phyloP scores from a whole-genome alignment of 306 rosid species.

The Pterocarpus santalinus region DNA sequence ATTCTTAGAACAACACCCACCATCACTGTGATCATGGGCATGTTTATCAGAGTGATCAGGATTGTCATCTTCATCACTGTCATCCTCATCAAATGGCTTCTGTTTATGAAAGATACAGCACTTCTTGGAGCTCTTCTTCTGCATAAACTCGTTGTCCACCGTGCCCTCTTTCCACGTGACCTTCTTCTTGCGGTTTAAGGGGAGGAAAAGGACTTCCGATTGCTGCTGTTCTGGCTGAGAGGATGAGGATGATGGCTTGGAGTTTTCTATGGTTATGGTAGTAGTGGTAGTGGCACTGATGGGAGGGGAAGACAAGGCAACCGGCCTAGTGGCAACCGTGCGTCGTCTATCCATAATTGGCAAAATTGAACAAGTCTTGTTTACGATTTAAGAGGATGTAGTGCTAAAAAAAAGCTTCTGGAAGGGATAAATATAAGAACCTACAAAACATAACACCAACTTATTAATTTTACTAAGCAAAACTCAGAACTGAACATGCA shows the following conservation, averaged over 20 bases:
- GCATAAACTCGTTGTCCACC: constrained; percentile 94
- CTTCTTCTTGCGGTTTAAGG: constrained; percentile 85
- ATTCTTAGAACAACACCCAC: constrained; percentile 57
- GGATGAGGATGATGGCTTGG: constrained; percentile 46
- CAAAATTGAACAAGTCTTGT: background rate
- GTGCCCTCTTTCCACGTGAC: constrained; percentile 96
- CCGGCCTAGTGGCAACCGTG: constrained; percentile 1
- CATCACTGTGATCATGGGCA: constrained; percentile 47
- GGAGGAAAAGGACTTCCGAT: constrained; percentile 69
- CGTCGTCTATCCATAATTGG: constrained; percentile 36
- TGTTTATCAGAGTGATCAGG: constrained; percentile 42
- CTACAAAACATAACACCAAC: background rate
- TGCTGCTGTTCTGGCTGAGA: constrained; percentile 59
- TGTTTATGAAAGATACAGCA: constrained; percentile 93
- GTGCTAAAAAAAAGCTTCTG: background rate
- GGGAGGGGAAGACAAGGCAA: constrained; percentile 29
- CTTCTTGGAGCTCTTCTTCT: constrained; percentile 96
- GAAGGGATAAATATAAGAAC: background rate
- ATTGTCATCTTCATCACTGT: constrained; percentile 73
- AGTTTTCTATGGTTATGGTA: constrained; percentile 60
- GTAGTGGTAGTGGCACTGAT: constrained; percentile 43
- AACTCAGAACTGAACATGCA: background rate
- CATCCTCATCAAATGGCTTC: constrained; percentile 79
- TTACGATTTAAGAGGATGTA: background rate
- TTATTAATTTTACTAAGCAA: background rate